Evolutionary conservation across 208 protist species (phyloP).

Genomic region (Naegleria lovaniensis): DNA sequence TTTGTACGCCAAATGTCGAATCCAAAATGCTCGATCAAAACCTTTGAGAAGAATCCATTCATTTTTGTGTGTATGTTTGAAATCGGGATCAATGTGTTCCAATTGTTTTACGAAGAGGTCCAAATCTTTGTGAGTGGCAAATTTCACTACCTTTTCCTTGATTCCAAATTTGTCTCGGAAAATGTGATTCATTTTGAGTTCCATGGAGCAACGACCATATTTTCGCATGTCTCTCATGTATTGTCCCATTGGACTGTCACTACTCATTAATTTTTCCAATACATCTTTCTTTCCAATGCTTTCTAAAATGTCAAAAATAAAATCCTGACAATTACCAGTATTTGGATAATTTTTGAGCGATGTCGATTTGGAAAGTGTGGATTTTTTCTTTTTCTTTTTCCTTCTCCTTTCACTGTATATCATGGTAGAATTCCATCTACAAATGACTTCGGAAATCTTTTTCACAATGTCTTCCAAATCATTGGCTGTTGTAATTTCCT

Average conservation of each 20-base stretch:
- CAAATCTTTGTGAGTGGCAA: neutral
- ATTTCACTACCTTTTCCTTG: neutral
- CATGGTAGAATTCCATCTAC: neutral
- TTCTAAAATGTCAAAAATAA: neutral
- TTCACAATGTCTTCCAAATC: neutral
- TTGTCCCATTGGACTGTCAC: neutral
- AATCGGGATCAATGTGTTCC: neutral
- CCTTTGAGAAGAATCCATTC: neutral
- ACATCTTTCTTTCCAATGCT: neutral
- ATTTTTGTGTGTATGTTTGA: neutral
- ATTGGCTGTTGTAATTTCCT: neutral
- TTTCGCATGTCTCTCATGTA: neutral
- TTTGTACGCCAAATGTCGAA: neutral
- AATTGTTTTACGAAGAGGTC: neutral
- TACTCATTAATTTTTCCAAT: neutral
- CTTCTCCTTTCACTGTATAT: neutral
- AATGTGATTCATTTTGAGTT: neutral
- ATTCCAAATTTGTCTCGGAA: neutral
- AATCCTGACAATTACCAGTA: conserved; percentile 23
- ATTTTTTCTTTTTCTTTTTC: neutral
- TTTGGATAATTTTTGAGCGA: neutral
- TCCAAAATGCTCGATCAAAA: conserved; percentile 20
- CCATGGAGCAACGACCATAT: neutral
- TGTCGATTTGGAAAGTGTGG: neutral
- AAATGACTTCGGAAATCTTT: neutral